A percentile compares a stretch with the other conserved stretches of the same genome.
Conservation (phyloP, 2,329 filamentous ascomycete species). For the Verticillium tricorpus region DNA sequence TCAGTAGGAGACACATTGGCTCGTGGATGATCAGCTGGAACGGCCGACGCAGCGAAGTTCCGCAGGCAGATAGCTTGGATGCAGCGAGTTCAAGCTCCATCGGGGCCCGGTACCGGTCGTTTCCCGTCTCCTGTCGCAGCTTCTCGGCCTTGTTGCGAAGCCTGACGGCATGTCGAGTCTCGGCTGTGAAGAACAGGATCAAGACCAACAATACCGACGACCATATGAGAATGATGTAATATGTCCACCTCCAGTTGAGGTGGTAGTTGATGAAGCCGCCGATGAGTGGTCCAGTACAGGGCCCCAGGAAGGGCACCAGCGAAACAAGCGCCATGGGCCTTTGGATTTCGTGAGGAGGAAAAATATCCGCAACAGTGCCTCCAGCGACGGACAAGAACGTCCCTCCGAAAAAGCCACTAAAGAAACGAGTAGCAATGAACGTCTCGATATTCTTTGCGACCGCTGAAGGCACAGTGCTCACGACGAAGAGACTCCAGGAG, state of each 20-base stretch:
- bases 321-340: constrained; percentile 80
- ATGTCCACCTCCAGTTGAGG: constrained; percentile 73
- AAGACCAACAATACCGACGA: constrained; percentile 54
- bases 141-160: no score
- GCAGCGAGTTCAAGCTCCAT: no score
- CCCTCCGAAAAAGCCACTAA: constrained; percentile 67
- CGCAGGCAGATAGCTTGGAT: constrained; percentile 38
- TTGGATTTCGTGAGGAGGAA: constrained; percentile 62
- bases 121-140: no score
- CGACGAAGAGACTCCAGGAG: constrained; percentile 69
- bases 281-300: constrained; percentile 54
- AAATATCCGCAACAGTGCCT: constrained; percentile 79
- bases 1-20: constrained; percentile 81
- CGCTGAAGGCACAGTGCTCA: constrained; percentile 77
- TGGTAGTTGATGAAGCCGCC: constrained; percentile 81
- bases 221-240: constrained; percentile 84
- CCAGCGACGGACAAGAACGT: constrained; percentile 71
- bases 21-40: constrained; percentile 77
- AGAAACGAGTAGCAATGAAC: constrained; percentile 71
- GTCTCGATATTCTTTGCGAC: constrained; percentile 75
- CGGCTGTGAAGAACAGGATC: constrained; percentile 50
- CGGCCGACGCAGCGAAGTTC: constrained; percentile 59
- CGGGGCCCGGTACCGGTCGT: no score
- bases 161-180: no score
- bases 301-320: constrained; percentile 58